phyloP scores from a whole-genome alignment of 495 filamentous ascomycete genomes.

The Barbatosphaeria neglecta region DNA sequence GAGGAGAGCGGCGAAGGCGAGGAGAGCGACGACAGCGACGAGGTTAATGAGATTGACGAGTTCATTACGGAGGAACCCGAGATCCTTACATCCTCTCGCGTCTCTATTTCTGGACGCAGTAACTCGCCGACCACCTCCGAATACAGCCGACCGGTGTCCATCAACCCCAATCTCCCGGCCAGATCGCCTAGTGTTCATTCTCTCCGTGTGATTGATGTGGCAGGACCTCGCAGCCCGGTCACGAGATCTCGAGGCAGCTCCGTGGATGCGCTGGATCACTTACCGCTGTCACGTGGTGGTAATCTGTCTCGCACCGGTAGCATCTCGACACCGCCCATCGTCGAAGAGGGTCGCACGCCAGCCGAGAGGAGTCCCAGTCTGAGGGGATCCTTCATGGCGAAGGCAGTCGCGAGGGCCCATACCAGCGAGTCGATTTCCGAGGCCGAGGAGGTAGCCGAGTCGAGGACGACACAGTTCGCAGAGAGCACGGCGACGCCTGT shows the following conservation, averaged over 20 bases:
- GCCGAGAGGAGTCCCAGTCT: background rate
- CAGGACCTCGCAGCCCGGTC: slow-evolving; percentile 31
- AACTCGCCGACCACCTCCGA: slow-evolving; percentile 29
- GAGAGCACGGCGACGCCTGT: background rate
- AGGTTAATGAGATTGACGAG: slow-evolving; percentile 29
- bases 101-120: slow-evolving; percentile 39
- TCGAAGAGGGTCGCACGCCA: slow-evolving; percentile 19
- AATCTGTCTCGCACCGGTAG: slow-evolving; percentile 23
- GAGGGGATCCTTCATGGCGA: background rate
- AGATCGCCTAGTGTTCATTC: slow-evolving; percentile 41
- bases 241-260: slow-evolving; percentile 29
- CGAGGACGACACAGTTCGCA: background rate
- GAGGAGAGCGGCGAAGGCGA: background rate
- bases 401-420: slow-evolving; percentile 10
- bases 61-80: slow-evolving; percentile 40
- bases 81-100: slow-evolving; percentile 41
- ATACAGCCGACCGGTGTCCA: slow-evolving; percentile 20
- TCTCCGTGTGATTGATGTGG: slow-evolving; percentile 41
- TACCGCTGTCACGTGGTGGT: slow-evolving; percentile 7
- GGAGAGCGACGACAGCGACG: slow-evolving; percentile 15
- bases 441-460: slow-evolving; percentile 13
- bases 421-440: slow-evolving; percentile 22
- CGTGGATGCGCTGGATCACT: slow-evolving; percentile 24
- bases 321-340: slow-evolving; percentile 26
- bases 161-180: slow-evolving; percentile 25